A percentile compares a stretch with the other conserved stretches of the same genome.
These are phyloP conservation scores for Fragosphaeria purpurea DNA, from an alignment of 2,329 filamentous ascomycete species.

Conservation along the genomic window DNA sequence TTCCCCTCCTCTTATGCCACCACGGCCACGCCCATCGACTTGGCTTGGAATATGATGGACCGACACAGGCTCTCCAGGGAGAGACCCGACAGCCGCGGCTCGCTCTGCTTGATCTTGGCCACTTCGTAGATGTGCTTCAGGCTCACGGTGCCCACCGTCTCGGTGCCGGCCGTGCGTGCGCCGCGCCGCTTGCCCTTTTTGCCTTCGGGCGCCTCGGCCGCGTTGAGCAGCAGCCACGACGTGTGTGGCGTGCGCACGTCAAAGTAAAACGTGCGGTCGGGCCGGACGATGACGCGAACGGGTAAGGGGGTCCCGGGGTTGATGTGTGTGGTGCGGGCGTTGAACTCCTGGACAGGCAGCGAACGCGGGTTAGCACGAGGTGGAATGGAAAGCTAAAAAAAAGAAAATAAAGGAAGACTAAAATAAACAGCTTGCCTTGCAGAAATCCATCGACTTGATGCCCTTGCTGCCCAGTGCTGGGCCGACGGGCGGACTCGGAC, in stretches of 20 bases:
- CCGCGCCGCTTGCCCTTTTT: slow-evolving; percentile 74
- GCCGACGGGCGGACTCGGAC: slow-evolving; percentile 89
- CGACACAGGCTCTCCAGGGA: slow-evolving; percentile 62
- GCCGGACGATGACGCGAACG: slow-evolving; percentile 80
- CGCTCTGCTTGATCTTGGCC: slow-evolving; percentile 85
- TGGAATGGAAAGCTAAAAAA: slow-evolving; percentile 2
- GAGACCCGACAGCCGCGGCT: slow-evolving; percentile 62
- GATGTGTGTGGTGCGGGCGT: slow-evolving; percentile 83
- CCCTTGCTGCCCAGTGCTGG: slow-evolving; percentile 94
- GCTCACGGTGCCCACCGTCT: slow-evolving; percentile 74
- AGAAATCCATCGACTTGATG: slow-evolving; percentile 99
- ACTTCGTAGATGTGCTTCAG: slow-evolving; percentile 98
- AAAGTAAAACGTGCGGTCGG: slow-evolving; percentile 88
- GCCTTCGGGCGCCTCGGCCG: slow-evolving; percentile 60
- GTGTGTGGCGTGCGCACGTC: slow-evolving; percentile 92
- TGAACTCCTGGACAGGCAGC: slow-evolving; percentile 66
- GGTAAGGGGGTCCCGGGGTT: slow-evolving; percentile 75
- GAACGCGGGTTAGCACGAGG: background rate
- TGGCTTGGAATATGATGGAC: slow-evolving; percentile 64
- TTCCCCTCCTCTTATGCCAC: slow-evolving; percentile 38
- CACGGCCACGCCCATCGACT: slow-evolving; percentile 64
- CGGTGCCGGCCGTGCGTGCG: slow-evolving; percentile 62
- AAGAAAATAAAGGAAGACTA: background rate
- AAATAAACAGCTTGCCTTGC: slow-evolving; percentile 56
- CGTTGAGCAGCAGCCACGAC: slow-evolving; percentile 76